Percentiles rank a stretch among this genome's conserved stretches.
Evolutionary conservation across 2,329 filamentous ascomycete genomes (phyloP).

Genomic region (Knoxdaviesia proteae): DNA sequence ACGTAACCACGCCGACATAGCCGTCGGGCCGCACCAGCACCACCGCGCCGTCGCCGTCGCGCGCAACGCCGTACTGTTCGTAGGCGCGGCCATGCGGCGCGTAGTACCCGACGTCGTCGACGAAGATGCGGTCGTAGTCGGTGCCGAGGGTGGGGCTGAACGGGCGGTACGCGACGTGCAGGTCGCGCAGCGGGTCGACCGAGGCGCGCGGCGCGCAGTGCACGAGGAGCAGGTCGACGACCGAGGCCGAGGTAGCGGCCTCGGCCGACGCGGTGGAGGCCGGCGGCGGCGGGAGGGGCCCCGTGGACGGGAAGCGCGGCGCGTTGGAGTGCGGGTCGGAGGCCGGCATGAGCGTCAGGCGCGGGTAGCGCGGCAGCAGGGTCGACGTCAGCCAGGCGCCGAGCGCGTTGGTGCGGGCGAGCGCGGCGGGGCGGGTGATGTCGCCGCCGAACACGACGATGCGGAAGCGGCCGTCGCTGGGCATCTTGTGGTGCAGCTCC

Average conservation of each 20-base stretch:
- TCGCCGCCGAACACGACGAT: constrained; percentile 42
- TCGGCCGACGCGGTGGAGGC: not conserved
- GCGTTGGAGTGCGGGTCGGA: constrained; percentile 4
- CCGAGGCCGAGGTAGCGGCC: constrained; percentile 4
- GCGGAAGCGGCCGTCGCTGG: constrained; percentile 35
- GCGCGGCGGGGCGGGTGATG: constrained; percentile 21
- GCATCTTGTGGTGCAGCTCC: constrained; percentile 35
- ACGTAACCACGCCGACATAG: constrained; percentile 29
- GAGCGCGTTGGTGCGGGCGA: constrained; percentile 22
- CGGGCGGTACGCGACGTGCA: constrained; percentile 26
- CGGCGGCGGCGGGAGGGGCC: constrained; percentile 12
- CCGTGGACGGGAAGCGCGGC: constrained; percentile 4
- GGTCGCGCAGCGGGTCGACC: constrained; percentile 29
- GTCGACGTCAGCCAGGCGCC: constrained; percentile 19
- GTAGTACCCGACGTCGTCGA: constrained; percentile 31
- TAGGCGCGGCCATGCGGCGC: constrained; percentile 37
- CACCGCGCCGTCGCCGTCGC: constrained; percentile 30
- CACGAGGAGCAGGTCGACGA: constrained; percentile 39
- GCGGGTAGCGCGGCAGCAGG: constrained; percentile 20
- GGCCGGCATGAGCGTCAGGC: constrained; percentile 7
- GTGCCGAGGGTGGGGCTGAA: constrained; percentile 25
- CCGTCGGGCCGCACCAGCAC: constrained; percentile 46
- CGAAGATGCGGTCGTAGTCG: constrained; percentile 35
- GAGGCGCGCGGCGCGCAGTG: constrained; percentile 30
- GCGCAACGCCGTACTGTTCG: constrained; percentile 35